These are phyloP conservation scores for Hyaloscypha bicolor DNA, from an alignment of 495 filamentous ascomycete species.

Conservation along the genomic window DNA sequence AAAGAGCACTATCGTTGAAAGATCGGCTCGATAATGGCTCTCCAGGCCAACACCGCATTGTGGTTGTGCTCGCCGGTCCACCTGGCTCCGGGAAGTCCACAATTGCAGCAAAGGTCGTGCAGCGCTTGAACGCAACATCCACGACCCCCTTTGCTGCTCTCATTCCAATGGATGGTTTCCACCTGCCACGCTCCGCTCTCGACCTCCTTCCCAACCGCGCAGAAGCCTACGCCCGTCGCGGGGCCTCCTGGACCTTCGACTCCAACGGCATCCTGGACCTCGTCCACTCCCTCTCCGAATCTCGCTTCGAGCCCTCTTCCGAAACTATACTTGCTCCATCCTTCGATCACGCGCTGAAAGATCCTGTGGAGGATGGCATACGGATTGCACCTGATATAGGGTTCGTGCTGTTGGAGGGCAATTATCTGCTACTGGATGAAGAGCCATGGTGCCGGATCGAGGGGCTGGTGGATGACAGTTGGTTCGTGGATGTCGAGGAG, in stretches of 20 bases:
- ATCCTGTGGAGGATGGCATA: slow-evolving; percentile 42
- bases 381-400: slow-evolving; percentile 36
- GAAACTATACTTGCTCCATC: slow-evolving; percentile 36
- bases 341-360: slow-evolving; percentile 45
- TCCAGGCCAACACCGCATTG: slow-evolving; percentile 7
- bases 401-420: slow-evolving; percentile 46
- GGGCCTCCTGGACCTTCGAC: slow-evolving; percentile 48
- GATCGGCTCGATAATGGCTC: slow-evolving; percentile 3
- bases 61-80: slow-evolving; percentile 38
- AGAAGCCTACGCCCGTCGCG: slow-evolving; percentile 44
- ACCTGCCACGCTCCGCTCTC: slow-evolving; percentile 40
- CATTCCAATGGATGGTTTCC: slow-evolving; percentile 49
- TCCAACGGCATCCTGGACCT: slow-evolving; percentile 37
- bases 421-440: slow-evolving; percentile 32
- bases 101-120: slow-evolving; percentile 27
- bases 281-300: slow-evolving; percentile 32
- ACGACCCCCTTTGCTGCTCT: slow-evolving; percentile 30
- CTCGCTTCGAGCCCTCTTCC: slow-evolving; percentile 7
- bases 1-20: slow-evolving; percentile 12
- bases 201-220: slow-evolving; percentile 40
- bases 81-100: slow-evolving; percentile 51
- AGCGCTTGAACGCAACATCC: slow-evolving; percentile 35
- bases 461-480: slow-evolving; percentile 27
- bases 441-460: slow-evolving; percentile 30
- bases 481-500: slow-evolving; percentile 44